Base-by-base conservation (phyloP, 495 filamentous ascomycete species). In the Tirmania nivea region DNA sequence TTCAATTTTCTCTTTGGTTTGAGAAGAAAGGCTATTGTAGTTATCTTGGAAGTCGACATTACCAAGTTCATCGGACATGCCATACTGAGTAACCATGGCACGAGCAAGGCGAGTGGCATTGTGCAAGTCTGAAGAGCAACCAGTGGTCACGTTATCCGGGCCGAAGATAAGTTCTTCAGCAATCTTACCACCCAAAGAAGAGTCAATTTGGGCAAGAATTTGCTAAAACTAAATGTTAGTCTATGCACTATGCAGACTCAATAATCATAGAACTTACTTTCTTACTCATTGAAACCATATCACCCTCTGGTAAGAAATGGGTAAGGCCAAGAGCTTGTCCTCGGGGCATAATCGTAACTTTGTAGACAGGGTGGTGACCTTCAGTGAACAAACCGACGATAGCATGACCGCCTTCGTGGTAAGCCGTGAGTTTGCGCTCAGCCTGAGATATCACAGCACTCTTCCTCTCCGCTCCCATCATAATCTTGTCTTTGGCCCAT, bases 401-500 rank as follows among this genome's bases (percentile, higher is more conserved):
- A 3, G 92, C 86, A 67, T 97, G 90, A 2, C 90, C 90, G 54
- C 87, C 90, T 67, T 97, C 90, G 68, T 97, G 90, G 60, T 97
- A 97, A 2, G 90, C 90, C 36, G 90, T 97, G 73, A 86, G 78
- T 66, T 96, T 88, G 60, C 77, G 76, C 63, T 80, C 77, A 68
- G 88, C 83, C 52, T 86, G 75, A 48, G 81, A 82, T 55, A 96
- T 92, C 55, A 95, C 78, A 64, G 85, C 81, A 62, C 79, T 89
- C 60, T 76, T 78, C 64, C 81, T 77, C 70, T 96, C 90, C 34
- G 89, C 84, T 49, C 90, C 90, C 84, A 97, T 93, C 70, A 96
- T 81, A 54, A 97, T 85, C 69, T 88, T 93, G 71, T 97, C 90
- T 67, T 92, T 95, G 49, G 90, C 89, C 86, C 86, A 96, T 57